A percentile compares a stretch with the other conserved stretches of the same genome.
phyloP scores from a whole-genome alignment of 441 rosid species.

The Adansonia madagascariensis region DNA sequence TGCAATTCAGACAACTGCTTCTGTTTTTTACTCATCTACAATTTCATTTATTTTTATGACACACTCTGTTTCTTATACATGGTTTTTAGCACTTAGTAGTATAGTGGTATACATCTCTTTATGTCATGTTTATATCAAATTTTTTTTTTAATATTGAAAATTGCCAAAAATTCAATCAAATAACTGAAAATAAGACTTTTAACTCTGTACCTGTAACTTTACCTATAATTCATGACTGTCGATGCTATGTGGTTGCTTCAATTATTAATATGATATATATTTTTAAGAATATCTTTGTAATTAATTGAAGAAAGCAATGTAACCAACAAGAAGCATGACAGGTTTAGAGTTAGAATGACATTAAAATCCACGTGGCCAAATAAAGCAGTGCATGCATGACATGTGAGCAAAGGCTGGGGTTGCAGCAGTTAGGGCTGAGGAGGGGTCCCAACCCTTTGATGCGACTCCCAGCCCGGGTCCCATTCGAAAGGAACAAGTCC shows the following conservation, averaged over 20 bases:
- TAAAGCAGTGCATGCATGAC: constrained; percentile 15
- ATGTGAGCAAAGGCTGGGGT: constrained; percentile 22
- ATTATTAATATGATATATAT: background rate
- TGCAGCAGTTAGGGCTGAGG: constrained; percentile 21
- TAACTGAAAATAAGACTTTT: too few relatives aligned
- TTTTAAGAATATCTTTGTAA: background rate
- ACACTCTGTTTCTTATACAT: background rate
- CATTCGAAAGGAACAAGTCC: constrained; percentile 28
- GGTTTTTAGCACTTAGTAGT: too few relatives aligned
- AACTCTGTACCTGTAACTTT: too few relatives aligned
- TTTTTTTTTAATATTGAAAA: too few relatives aligned
- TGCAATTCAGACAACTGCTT: background rate
- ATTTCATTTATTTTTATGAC: background rate
- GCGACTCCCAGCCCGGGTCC: constrained; percentile 15
- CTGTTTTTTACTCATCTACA: background rate
- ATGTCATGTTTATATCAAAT: too few relatives aligned
- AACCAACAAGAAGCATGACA: constrained; percentile 25
- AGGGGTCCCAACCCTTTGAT: constrained; percentile 20
- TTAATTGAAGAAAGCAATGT: constrained; percentile 28
- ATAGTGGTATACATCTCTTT: too few relatives aligned
- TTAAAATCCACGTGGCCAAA: background rate
- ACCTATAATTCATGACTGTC: too few relatives aligned
- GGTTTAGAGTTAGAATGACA: background rate
- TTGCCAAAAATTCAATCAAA: too few relatives aligned
- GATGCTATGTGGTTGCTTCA: too few relatives aligned